Evolutionary conservation across 2,329 filamentous ascomycete genomes (phyloP), one percentile per base, ranked within the genome.

Genomic region (Phyllosticta citribraziliensis): DNA sequence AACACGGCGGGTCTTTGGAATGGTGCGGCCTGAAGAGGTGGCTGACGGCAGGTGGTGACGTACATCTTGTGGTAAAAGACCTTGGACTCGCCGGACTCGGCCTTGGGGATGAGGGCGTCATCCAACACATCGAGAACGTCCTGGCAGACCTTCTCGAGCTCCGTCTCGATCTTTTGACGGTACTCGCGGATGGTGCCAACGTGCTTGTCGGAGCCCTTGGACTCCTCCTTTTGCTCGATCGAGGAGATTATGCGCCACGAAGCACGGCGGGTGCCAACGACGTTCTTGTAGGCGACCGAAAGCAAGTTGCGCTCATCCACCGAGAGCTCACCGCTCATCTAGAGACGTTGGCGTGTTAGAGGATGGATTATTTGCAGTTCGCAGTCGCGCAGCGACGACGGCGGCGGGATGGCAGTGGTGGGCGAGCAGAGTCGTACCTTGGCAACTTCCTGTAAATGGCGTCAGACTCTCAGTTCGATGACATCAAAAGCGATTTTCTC

Each of bases 1-100:
- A 51, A 55, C 35, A 51, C 27, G 33, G 51, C 53, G 14, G 30
- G 47, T 47, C 51, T 12, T 6, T 33, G 30, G 10, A 24, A 22
- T 20, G 30, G 30, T 24, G 52, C 51, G 12, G 12, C 25, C 6
- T 20, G 35, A 35, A 51, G 40, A 30, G 2, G 27, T 51, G 27
- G 57, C 57, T 33, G 8, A 40, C 2, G 10, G 33, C 33, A 40
- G 33, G 33, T 40, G 33, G 33, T 33, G 58, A 75, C 89, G 71
- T 82, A 97, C 93, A 97, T 97, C 87, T 97, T 97, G 88, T 97
- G 92, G 84, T 97, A 97, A 80, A 97, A 97, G 76, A 97, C 93
- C 87, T 97, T 97, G 78, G 91, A 96, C 84, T 97, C 93, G 81
- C 93, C 93, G 68, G 90, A 88, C 80, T 94, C 88, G 75, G 93